Evolutionary conservation across 1,284 basidiomycete species (phyloP).

Genomic region (Sporisorium scitamineum): DNA sequence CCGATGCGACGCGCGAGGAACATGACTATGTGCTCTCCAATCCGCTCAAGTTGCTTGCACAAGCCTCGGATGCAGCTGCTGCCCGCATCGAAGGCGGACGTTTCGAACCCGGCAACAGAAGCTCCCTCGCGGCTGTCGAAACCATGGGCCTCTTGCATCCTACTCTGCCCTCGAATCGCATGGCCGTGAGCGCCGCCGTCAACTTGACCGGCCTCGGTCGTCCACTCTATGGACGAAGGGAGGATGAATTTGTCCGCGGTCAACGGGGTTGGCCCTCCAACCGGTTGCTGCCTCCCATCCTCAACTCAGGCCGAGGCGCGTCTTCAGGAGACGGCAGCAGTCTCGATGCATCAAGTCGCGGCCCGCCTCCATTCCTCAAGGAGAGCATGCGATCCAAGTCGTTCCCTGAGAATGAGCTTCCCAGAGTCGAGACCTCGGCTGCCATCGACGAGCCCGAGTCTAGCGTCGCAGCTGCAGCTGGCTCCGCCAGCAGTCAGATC

Average conservation of each 20-base stretch:
- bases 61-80: constrained; percentile 58
- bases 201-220: constrained; percentile 45
- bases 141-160: constrained; percentile 57
- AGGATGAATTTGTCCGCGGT: constrained; percentile 22
- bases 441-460: constrained; percentile 26
- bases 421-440: constrained; percentile 24
- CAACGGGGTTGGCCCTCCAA: constrained; percentile 38
- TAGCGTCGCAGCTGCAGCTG: constrained; percentile 7
- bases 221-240: constrained; percentile 36
- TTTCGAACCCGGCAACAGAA: constrained; percentile 37
- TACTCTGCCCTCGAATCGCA: constrained; percentile 35
- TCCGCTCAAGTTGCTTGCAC: constrained; percentile 57
- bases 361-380: constrained; percentile 37
- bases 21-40: constrained; percentile 59
- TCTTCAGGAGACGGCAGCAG: background rate
- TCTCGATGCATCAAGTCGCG: constrained; percentile 8
- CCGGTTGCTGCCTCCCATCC: constrained; percentile 41
- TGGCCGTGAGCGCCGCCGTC: constrained; percentile 48
- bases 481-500: constrained; percentile 16
- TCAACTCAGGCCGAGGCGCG: constrained; percentile 20
- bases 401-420: constrained; percentile 44
- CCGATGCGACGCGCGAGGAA: constrained; percentile 47
- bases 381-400: constrained; percentile 43
- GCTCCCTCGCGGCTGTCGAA: constrained; percentile 47
- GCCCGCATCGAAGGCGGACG: constrained; percentile 43